Conservation (phyloP, 306 rosid genomes). For the Rubus parviflorus region DNA sequence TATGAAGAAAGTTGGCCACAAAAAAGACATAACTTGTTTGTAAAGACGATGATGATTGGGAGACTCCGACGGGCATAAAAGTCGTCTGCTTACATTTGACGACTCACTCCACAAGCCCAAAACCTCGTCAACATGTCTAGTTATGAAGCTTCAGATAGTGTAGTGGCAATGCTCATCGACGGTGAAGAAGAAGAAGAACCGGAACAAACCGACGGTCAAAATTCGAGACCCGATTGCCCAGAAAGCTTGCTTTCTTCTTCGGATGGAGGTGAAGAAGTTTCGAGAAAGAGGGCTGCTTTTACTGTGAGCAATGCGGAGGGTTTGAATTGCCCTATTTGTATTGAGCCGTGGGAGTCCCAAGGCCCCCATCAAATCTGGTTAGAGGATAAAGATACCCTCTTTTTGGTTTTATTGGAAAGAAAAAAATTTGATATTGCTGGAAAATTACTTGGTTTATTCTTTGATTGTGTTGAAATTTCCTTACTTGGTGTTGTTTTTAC, state of each 20-base stretch:
- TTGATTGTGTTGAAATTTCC: background rate
- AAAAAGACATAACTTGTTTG: too few relatives aligned
- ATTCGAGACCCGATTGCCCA: background rate
- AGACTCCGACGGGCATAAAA: too few relatives aligned
- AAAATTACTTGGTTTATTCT: background rate
- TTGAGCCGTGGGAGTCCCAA: constrained; percentile 5
- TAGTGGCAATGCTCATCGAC: constrained; percentile 7
- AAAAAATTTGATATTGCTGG: background rate
- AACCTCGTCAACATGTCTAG: background rate
- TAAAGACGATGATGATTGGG: too few relatives aligned
- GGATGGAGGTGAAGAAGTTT: background rate
- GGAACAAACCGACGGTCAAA: background rate
- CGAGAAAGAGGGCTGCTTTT: background rate
- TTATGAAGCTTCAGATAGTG: background rate
- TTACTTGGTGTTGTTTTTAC: background rate
- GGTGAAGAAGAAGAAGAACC: background rate
- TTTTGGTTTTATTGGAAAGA: background rate
- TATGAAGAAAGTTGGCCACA: too few relatives aligned
- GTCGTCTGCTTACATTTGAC: background rate
- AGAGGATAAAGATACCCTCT: background rate
- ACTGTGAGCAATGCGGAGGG: background rate
- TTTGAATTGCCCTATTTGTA: constrained; percentile 5
- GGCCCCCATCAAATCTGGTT: constrained; percentile 15
- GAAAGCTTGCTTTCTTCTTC: too few relatives aligned
- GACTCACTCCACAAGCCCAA: background rate